phyloP scores from a whole-genome alignment of 192 early-diverging fungal genomes.

The Helicostylum pulchrum region DNA sequence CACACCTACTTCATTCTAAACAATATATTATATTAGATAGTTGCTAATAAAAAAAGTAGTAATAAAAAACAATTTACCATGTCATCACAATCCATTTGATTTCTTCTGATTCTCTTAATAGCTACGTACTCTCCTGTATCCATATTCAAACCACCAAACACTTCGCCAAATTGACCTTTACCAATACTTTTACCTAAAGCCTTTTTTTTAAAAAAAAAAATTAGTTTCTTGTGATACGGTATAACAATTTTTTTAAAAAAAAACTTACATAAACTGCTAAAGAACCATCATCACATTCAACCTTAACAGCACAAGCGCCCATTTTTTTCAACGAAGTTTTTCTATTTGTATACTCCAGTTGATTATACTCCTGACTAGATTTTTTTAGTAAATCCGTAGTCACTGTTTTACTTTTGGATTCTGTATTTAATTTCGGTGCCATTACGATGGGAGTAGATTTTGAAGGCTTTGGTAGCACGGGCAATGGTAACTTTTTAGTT shows the following conservation, averaged over 20 bases:
- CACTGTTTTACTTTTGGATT: not conserved
- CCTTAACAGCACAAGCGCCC: not conserved
- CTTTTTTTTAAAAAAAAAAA: constrained; percentile 23
- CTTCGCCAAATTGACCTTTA: constrained; percentile 84
- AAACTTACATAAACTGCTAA: constrained; percentile 3
- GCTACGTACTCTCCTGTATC: constrained; percentile 80
- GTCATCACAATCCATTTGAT: constrained; percentile 57
- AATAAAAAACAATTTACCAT: constrained; percentile 47
- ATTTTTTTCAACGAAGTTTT: constrained; percentile 7
- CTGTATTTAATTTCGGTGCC: not conserved
- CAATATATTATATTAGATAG: constrained; percentile 1
- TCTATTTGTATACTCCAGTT: constrained; percentile 1
- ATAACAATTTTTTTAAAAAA: not conserved
- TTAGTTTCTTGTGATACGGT: not conserved
- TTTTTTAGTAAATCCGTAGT: not conserved
- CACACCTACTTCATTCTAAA: constrained; percentile 75
- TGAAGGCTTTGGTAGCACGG: constrained; percentile 1
- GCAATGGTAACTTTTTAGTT: not conserved
- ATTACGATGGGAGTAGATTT: constrained; percentile 14
- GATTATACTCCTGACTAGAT: not conserved
- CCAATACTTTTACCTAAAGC: constrained; percentile 85
- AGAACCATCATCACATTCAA: not conserved
- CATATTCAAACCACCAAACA: constrained; percentile 74
- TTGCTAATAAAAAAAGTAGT: too few relatives aligned
- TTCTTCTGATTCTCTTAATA: constrained; percentile 80